Base-by-base conservation (phyloP, 441 rosid genomes). In the Adansonia madagascariensis region DNA sequence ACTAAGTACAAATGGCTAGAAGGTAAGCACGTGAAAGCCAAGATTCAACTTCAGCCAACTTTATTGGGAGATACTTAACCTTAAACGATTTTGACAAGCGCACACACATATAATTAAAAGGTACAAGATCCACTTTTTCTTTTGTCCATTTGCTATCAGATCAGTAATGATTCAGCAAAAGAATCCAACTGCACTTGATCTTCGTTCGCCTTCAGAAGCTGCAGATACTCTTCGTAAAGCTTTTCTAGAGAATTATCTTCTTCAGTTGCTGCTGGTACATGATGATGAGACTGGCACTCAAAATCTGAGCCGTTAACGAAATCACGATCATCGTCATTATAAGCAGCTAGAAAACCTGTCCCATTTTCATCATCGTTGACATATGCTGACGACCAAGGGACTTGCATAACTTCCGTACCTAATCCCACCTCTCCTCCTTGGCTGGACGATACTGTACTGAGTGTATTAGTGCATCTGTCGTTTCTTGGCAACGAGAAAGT, bases 171-270 rank as follows among this genome's bases (percentile, higher is more conserved):
- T 57, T 57, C 31, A 85, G 87, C 83, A 68, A 88, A 84, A 2
- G 83, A 74, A 35, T 88, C 84, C 6, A 82, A 50, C 46, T 84
- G 75, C 2, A 61, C 47, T 55, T 80, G 82, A 27, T 85, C 90
- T n/a, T 74, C 84, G 20, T 82, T 82, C 1, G 79, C 65, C 76
- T 80, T 80, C 78, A 88, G 68, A 15, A 90, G 75, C 76, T 84
- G 82, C 59, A 83, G 66, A 79, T 84, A 87, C 79, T 88, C 91
- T 31, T 90, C 84, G 35, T 86, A 88, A 12, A 88, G 84, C 61
- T 87, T 82, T 71, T 88, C 84, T 0, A 90, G 68, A 27, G 73
- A 79, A 60, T 52, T n/a, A 52, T 71, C 74, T 41, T 44, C 74
- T 3, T 57, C 73, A n/a, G 20, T 43, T 64, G 62, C 22, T 60